Conservation (phyloP, 768 basidiomycete genomes). For the Kwoniella bestiolae region DNA sequence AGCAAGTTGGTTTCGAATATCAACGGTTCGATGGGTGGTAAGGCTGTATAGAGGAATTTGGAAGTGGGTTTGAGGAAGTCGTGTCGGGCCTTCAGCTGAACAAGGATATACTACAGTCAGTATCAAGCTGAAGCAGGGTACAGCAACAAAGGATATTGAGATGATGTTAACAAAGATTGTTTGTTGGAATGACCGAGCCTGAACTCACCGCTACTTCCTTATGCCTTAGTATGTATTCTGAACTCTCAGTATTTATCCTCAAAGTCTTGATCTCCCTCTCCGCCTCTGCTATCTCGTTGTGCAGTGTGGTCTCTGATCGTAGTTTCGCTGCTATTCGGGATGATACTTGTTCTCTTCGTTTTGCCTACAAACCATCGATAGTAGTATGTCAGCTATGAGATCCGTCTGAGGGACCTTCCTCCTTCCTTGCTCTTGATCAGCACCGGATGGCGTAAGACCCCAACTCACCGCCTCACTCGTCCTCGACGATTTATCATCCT, state of each 20-base stretch:
- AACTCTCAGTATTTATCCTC: slow-evolving; percentile 45
- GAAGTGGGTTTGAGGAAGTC: slow-evolving; percentile 44
- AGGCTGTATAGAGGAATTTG: slow-evolving; percentile 49
- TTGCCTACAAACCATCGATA: slow-evolving; percentile 36
- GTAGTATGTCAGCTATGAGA: not conserved
- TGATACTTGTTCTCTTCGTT: slow-evolving; percentile 50
- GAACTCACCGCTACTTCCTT: slow-evolving; percentile 51
- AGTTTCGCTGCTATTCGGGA: slow-evolving; percentile 50
- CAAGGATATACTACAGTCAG: not conserved
- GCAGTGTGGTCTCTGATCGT: slow-evolving; percentile 45
- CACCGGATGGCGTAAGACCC: not conserved
- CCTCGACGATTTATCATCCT: slow-evolving; percentile 51
- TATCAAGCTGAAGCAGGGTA: not conserved
- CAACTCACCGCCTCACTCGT: slow-evolving; percentile 49
- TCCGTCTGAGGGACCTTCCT: too few relatives aligned
- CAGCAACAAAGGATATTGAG: too few relatives aligned
- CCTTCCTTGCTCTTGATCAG: too few relatives aligned
- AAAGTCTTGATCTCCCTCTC: slow-evolving; percentile 51
- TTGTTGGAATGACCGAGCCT: not conserved
- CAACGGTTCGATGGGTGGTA: slow-evolving; percentile 26
- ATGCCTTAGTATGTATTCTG: slow-evolving; percentile 46
- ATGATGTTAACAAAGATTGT: too few relatives aligned
- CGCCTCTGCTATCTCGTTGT: slow-evolving; percentile 50
- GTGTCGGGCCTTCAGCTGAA: slow-evolving; percentile 46
- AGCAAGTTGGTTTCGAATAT: slow-evolving; percentile 40